A percentile compares a stretch with the other conserved stretches of the same genome.
phyloP scores from a whole-genome alignment of 345 rosid species.

The Bruguiera parviflora region DNA sequence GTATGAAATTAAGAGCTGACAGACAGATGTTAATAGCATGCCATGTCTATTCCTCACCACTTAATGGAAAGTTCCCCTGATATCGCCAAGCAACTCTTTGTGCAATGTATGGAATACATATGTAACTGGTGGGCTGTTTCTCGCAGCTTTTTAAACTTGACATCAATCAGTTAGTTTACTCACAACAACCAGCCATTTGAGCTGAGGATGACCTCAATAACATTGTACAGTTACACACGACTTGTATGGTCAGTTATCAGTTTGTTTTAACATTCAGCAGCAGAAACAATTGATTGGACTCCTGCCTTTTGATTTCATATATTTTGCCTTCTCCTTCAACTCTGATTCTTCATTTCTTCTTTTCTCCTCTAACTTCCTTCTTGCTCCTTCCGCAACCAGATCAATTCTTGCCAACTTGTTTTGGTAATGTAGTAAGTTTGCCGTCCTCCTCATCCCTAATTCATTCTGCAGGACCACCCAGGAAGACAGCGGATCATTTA shows the following conservation, averaged over 20 bases:
- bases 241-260: not conserved
- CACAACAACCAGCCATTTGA: not conserved
- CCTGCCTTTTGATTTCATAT: constrained; percentile 40
- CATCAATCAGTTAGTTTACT: not conserved
- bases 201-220: not conserved
- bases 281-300: constrained; percentile 47
- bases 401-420: constrained; percentile 55
- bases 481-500: not conserved
- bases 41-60: no score
- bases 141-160: not conserved
- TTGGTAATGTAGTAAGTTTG: constrained; percentile 47
- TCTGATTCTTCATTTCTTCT: constrained; percentile 46
- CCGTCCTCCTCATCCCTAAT: constrained; percentile 49
- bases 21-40: no score
- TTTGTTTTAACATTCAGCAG: constrained; percentile 29
- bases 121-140: no score
- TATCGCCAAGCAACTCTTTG: no score
- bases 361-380: constrained; percentile 57
- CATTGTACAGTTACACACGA: not conserved
- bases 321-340: constrained; percentile 48
- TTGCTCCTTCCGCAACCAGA: constrained; percentile 49
- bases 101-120: no score
- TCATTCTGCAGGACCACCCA: constrained; percentile 42
- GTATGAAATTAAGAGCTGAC: no score
- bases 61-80: no score